Evolutionary conservation across 305 asterid species (phyloP), one percentile per base, ranked within the genome.

Genomic region (Fraxinus latifolia): DNA sequence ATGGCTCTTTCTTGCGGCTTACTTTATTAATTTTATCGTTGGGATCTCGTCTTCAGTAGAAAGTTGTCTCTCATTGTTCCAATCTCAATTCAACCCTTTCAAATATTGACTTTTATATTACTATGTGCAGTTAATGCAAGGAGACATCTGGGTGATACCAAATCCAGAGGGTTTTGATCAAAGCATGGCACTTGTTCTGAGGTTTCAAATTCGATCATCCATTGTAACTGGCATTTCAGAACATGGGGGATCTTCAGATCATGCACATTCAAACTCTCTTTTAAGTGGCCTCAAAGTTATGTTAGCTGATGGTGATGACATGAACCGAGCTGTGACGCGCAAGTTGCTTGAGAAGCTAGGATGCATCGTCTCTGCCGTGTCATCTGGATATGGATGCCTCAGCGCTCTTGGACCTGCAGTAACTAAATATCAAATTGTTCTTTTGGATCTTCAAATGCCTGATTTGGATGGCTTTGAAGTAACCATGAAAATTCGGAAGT

Each of bases 381-480:
- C 98, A 5, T 90, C 98, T 44, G 99, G 98, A 79, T 91, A 83
- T 12, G 96, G 91, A 75, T 96, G 98, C 89, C 90, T 96, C 4
- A 81, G 87, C 36, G 87, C 93, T 74, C 83, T 96, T 14, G 94
- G 93, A 27, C 91, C 95, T 6, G 76, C 85, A 6, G 81, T 62
- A 0, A 83, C 97, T 44, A 82, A 90, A 0, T 89, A 86, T 67
- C 92, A 89, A 84, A 53, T 96, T 32, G 91, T 96, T 77, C 87
- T 96, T 65, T 86, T 96, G 82, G 98, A 94, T 89, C 94, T 93
- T 47, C 93, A 96, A 79, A 85, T 94, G 86, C 93, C 96, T 1
- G 98, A 92, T 85, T 74, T 95, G 77, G 97, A 94, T 72, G 97
- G 97, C n/a, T 93, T 86, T 72, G 99, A 96, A 82, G 95, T 96